These are phyloP conservation scores for Scutellaria minor DNA, from an alignment of 257 asterid species.

Conservation along the genomic window DNA sequence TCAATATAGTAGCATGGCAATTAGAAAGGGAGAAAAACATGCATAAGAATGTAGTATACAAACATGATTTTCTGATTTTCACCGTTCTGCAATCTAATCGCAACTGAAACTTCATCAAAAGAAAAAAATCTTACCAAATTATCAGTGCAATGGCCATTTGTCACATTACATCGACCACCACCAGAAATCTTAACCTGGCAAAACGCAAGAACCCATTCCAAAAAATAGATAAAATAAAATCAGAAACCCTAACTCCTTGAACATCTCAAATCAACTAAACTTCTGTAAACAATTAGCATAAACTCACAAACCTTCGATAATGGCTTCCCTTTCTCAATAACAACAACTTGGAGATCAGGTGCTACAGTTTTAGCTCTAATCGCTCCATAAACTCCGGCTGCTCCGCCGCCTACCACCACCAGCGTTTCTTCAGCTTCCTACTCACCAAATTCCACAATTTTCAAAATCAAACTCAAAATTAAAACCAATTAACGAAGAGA, in stretches of 20 bases:
- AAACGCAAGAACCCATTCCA: conserved; percentile 24
- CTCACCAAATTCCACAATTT: conserved; percentile 26
- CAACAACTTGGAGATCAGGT: conserved; percentile 74
- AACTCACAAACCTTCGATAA: conserved; percentile 68
- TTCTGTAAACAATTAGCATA: conserved; percentile 3
- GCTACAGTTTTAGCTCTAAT: conserved; percentile 91
- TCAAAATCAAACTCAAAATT: conserved; percentile 13
- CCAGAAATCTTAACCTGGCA: conserved; percentile 94
- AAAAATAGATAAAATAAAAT: neutral
- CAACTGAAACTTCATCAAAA: conserved; percentile 1
- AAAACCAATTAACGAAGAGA: neutral
- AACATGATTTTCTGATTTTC: neutral
- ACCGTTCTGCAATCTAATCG: neutral
- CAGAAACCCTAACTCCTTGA: neutral
- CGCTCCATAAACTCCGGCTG: conserved; percentile 95
- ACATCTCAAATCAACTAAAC: conserved; percentile 1
- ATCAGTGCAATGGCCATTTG: conserved; percentile 81
- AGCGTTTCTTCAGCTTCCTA: conserved; percentile 67
- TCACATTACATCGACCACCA: conserved; percentile 97
- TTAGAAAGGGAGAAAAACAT: neutral
- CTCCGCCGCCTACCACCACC: conserved; percentile 94
- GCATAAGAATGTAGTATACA: neutral
- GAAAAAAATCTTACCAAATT: conserved; percentile 53
- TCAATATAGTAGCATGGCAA: neutral
- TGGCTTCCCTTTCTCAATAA: conserved; percentile 88